A percentile compares a stretch with the other conserved stretches of the same genome.
phyloP scores from a whole-genome alignment of 1,284 basidiomycete species.

The Sphagnurus paluster region DNA sequence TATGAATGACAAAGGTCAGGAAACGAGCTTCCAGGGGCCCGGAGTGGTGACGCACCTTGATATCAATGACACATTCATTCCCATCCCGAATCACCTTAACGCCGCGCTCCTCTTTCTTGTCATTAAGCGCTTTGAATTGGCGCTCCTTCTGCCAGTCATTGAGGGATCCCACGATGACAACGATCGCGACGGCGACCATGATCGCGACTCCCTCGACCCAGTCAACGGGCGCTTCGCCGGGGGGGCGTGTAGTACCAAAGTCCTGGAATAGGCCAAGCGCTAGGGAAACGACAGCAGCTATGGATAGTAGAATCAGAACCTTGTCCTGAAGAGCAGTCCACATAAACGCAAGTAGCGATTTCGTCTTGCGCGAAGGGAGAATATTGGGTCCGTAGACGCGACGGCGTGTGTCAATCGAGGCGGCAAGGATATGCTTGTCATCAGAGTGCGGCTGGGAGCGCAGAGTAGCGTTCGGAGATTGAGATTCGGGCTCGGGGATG shows the following conservation, averaged over 20 bases:
- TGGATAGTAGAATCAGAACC: conserved; percentile 79
- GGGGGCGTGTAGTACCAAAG: conserved; percentile 69
- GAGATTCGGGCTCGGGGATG: neutral
- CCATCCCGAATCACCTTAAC: conserved; percentile 92
- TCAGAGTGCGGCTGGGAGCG: neutral
- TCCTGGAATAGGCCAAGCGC: conserved; percentile 95
- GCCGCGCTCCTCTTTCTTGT: conserved; percentile 93
- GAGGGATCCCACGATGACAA: conserved; percentile 84
- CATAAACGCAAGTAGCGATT: conserved; percentile 85
- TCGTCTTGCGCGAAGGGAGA: conserved; percentile 77
- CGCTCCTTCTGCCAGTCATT: conserved; percentile 98
- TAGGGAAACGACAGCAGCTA: conserved; percentile 92
- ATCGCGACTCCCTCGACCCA: conserved; percentile 99
- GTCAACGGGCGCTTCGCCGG: conserved; percentile 73
- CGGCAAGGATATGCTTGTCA: conserved; percentile 17
- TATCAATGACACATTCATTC: conserved; percentile 76
- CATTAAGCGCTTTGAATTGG: conserved; percentile 91
- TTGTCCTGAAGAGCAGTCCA: conserved; percentile 96
- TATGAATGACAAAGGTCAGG: conserved; percentile 29
- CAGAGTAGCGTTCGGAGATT: neutral
- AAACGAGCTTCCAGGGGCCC: neutral
- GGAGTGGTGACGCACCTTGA: conserved; percentile 52
- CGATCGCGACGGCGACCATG: conserved; percentile 84
- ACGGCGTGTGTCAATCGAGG: conserved; percentile 62
- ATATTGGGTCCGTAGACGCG: conserved; percentile 85